A percentile compares a stretch with the other conserved stretches of the same genome.
Conservation (phyloP, 805 yeast genomes). For the Saturnispora bothae region DNA sequence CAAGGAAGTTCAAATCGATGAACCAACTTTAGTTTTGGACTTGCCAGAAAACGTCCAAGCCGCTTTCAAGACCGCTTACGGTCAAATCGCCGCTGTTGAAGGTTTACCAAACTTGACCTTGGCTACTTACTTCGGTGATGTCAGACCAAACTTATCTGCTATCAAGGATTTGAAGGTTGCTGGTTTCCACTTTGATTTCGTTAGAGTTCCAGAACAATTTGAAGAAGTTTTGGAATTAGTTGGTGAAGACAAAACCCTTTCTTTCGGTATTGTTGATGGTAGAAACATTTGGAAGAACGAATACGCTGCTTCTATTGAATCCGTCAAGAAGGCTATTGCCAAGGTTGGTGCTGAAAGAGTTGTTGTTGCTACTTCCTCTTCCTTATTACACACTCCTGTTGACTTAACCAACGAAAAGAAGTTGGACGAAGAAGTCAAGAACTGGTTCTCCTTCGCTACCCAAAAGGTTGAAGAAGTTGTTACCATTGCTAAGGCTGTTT, state of each 20-base stretch:
- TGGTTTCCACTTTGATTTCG: conserved; percentile 94
- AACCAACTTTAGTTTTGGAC: conserved; percentile 93
- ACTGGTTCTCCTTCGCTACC: conserved; percentile 97
- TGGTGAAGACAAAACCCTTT: conserved; percentile 62
- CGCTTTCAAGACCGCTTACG: conserved; percentile 84
- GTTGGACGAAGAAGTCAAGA: conserved; percentile 83
- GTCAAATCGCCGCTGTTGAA: conserved; percentile 54
- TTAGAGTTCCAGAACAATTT: conserved; percentile 93
- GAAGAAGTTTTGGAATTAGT: conserved; percentile 67
- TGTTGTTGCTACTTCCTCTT: conserved; percentile 93
- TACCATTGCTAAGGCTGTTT: conserved; percentile 74
- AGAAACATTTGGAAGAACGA: conserved; percentile 99
- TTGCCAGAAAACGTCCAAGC: conserved; percentile 74
- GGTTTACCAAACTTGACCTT: conserved; percentile 71
- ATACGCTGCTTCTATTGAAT: conserved; percentile 73
- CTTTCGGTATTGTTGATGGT: conserved; percentile 97
- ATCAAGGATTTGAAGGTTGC: conserved; percentile 85
- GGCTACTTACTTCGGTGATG: conserved; percentile 97
- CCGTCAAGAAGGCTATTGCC: conserved; percentile 73
- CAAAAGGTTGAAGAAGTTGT: conserved; percentile 93
- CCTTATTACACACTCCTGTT: conserved; percentile 97
- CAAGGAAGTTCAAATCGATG: conserved; percentile 89
- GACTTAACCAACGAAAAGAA: conserved; percentile 88
- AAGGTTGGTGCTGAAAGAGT: conserved; percentile 78
- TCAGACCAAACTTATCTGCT: conserved; percentile 88